Evolutionary conservation across 169 alveolate genomes (phyloP).

Genomic region (Eimeria acervulina): DNA sequence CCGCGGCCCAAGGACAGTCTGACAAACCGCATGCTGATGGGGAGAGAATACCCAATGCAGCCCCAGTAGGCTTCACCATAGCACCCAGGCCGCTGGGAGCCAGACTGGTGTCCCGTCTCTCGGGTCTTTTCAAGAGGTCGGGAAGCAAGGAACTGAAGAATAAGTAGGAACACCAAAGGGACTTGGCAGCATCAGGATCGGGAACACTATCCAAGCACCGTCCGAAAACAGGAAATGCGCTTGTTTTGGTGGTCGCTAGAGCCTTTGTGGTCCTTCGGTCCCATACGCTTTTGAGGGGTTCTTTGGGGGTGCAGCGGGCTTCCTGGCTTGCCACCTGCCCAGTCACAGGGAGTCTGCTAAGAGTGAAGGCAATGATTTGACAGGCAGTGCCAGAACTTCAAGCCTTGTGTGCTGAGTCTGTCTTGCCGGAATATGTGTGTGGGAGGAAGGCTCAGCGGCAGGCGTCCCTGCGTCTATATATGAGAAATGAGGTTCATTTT

Average conservation of each 20-base stretch:
- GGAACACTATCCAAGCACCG: not conserved
- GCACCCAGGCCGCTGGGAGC: slow-evolving; percentile 75
- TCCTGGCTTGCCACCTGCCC: too few relatives aligned
- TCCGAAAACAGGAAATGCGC: not conserved
- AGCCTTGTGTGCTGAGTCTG: not conserved
- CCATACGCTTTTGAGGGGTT: not conserved
- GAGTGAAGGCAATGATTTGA: not conserved
- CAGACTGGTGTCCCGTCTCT: slow-evolving; percentile 61
- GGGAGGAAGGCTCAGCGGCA: not conserved
- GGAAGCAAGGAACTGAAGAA: slow-evolving; percentile 27
- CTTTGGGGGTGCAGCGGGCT: not conserved
- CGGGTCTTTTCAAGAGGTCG: slow-evolving; percentile 51
- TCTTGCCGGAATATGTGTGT: not conserved
- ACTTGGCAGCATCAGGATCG: not conserved
- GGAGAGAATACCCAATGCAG: not conserved
- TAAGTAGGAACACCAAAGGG: not conserved
- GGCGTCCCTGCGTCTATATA: too few relatives aligned
- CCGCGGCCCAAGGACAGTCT: not conserved
- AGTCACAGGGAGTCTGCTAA: too few relatives aligned
- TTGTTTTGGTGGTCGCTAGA: not conserved
- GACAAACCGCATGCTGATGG: slow-evolving; percentile 9
- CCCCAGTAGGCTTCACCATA: not conserved
- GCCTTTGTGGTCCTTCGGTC: not conserved
- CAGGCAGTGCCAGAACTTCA: not conserved
- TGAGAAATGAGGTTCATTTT: too few relatives aligned